A percentile compares a stretch with the other conserved stretches of the same genome.
phyloP scores from a whole-genome alignment of 1,139 yeast species.

The Tardiomyces depauwii region DNA sequence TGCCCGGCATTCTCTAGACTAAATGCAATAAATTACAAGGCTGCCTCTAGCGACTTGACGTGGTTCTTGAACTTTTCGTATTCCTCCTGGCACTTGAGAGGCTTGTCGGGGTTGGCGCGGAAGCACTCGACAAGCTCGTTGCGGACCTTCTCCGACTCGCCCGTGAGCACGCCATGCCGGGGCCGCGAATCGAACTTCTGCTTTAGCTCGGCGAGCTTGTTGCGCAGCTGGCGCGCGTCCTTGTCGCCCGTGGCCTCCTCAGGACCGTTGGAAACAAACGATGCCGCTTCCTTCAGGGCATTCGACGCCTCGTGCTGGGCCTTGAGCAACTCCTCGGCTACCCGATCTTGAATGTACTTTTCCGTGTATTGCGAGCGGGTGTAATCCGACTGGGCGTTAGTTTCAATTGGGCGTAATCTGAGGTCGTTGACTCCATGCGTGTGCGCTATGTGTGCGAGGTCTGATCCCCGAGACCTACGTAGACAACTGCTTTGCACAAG shows the following conservation, averaged over 20 bases:
- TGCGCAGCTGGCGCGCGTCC: slow-evolving; percentile 19
- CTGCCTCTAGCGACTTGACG: slow-evolving; percentile 4
- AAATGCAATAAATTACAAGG: background rate
- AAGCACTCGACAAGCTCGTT: slow-evolving; percentile 54
- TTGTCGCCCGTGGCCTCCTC: slow-evolving; percentile 20
- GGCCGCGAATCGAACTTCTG: slow-evolving; percentile 27
- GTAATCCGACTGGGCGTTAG: slow-evolving; percentile 67
- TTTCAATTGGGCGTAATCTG: slow-evolving; percentile 22
- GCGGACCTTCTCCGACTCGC: slow-evolving; percentile 37
- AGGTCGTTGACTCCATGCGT: too few species aligned
- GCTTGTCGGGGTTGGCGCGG: slow-evolving; percentile 53
- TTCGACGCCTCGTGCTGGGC: slow-evolving; percentile 50
- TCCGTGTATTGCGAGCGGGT: slow-evolving; percentile 74
- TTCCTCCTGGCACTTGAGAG: slow-evolving; percentile 83
- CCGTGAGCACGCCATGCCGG: slow-evolving; percentile 27
- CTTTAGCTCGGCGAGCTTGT: slow-evolving; percentile 37
- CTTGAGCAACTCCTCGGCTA: slow-evolving; percentile 50
- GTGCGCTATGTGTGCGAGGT: too few species aligned
- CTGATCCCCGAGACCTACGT: too few species aligned
- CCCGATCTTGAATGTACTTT: slow-evolving; percentile 66
- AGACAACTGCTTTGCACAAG: too few species aligned
- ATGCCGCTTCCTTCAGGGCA: slow-evolving; percentile 37
- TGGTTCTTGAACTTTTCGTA: slow-evolving; percentile 35
- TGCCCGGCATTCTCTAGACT: too few species aligned
- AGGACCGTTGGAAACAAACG: slow-evolving; percentile 9